phyloP scores from a whole-genome alignment of 2,329 filamentous ascomycete species.

The Penicillium sp. region DNA sequence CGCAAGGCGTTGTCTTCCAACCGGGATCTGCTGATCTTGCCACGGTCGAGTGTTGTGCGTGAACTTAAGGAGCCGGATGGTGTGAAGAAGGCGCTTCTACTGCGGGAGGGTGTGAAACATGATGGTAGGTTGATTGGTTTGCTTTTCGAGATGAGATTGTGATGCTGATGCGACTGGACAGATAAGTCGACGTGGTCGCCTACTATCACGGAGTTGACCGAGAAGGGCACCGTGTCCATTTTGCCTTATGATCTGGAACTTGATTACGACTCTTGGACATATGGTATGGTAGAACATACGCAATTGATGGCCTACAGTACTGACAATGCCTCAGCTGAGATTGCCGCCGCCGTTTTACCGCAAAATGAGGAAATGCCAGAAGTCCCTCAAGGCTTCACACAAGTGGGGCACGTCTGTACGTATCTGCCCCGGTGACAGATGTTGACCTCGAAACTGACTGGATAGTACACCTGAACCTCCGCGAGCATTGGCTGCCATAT shows the following conservation, averaged over 20 bases:
- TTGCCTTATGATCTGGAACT: slow-evolving; percentile 71
- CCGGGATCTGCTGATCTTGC: slow-evolving; percentile 61
- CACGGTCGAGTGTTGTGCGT: slow-evolving; percentile 60
- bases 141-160: slow-evolving; percentile 3
- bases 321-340: slow-evolving; percentile 57
- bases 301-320: not conserved
- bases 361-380: slow-evolving; percentile 68
- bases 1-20: slow-evolving; percentile 62
- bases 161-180: slow-evolving; percentile 31
- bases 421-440: slow-evolving; percentile 12
- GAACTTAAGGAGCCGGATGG: slow-evolving; percentile 54
- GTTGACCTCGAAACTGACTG: slow-evolving; percentile 11
- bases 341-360: slow-evolving; percentile 76
- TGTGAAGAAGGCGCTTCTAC: slow-evolving; percentile 37
- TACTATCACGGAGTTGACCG: slow-evolving; percentile 63
- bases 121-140: slow-evolving; percentile 35
- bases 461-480: slow-evolving; percentile 81
- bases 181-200: slow-evolving; percentile 72
- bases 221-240: slow-evolving; percentile 63
- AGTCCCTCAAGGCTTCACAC: slow-evolving; percentile 79
- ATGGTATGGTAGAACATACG: slow-evolving; percentile 51
- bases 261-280: slow-evolving; percentile 81
- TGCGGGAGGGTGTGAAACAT: slow-evolving; percentile 36
- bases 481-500: slow-evolving; percentile 76
- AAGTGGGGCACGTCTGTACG: slow-evolving; percentile 78